Evolutionary conservation across 768 basidiomycete genomes (phyloP), one percentile per base, ranked within the genome.

Genomic region (Gyrodon lividus): DNA sequence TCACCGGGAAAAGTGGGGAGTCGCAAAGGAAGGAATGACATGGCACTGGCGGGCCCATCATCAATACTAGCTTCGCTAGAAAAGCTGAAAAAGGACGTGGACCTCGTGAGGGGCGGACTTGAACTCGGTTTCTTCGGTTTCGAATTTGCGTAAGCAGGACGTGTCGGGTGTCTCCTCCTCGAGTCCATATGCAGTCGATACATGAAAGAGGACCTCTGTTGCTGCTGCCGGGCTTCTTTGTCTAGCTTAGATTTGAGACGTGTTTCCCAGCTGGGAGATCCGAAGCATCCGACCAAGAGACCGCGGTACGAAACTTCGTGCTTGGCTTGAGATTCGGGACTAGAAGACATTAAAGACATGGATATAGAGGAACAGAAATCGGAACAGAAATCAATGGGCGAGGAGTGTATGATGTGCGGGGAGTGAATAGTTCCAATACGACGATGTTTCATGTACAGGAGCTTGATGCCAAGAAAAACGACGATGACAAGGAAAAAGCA

Each of bases 181-280:
- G 59, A 51, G 4, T 34, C 16, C 6, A 47, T 52, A 6, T 55
- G 56, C 0, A 51, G 26, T 19, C 24, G 56, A 46, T 60, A 50
- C 37, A 16, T 43, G 20, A 52, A 55, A 0, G 50, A 52, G 35
- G 54, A 42, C 22, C 35, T 34, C 22, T 34, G 50, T 12, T 28
- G 35, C 33, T 39, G 55, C 20, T 23, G 48, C 53, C 57, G 54
- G 26, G 43, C 9, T 13, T 46, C 43, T 2, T 26, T 35, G 46
- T 54, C 45, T 39, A 64, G 28, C 14, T 47, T 56, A 14, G 62
- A 55, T n/a, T 47, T 48, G 34, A 59, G 40, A 12, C 26, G 46
- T 2, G 62, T 65, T 50, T 68, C 67, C 67, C 69, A 70, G n/a
- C 51, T 16, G 24, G 67, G 67, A 12, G 69, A 70, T 24, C 67